Evolutionary conservation across 2,329 filamentous ascomycete species (phyloP).

Genomic region (Hyphodiscus sp.): DNA sequence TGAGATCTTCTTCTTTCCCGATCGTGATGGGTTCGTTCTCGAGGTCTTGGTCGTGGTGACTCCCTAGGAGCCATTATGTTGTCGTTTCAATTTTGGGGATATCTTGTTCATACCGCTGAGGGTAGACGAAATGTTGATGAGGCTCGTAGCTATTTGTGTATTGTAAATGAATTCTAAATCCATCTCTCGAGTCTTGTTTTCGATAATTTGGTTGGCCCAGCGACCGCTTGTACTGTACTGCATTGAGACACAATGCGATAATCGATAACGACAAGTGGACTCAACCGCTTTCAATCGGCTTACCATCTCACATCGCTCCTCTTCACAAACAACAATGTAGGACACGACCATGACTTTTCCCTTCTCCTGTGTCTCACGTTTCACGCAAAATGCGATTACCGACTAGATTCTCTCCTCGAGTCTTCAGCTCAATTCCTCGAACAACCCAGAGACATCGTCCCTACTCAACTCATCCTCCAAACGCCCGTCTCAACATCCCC

Average conservation of each 20-base stretch:
- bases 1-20: conserved; percentile 13
- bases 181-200: neutral
- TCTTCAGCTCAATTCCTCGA: conserved; percentile 4
- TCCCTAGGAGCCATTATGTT: conserved; percentile 22
- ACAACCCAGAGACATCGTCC: conserved; percentile 2
- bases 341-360: conserved; percentile 5
- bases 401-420: conserved; percentile 9
- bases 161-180: neutral
- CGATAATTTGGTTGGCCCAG: neutral
- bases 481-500: conserved; percentile 70
- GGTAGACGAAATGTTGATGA: neutral
- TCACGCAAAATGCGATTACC: conserved; percentile 17
- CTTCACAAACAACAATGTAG: neutral
- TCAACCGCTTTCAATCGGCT: neutral
- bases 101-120: neutral
- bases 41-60: conserved; percentile 18
- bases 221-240: neutral
- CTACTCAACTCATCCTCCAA: conserved; percentile 39
- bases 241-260: neutral
- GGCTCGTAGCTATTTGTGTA: no score
- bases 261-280: neutral
- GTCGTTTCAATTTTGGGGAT: neutral
- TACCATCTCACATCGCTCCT: neutral
- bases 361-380: conserved; percentile 2
- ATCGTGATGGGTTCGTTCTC: conserved; percentile 19